Evolutionary conservation across 1,139 yeast species (phyloP).

Genomic region (Magnusiomyces magnusii): DNA sequence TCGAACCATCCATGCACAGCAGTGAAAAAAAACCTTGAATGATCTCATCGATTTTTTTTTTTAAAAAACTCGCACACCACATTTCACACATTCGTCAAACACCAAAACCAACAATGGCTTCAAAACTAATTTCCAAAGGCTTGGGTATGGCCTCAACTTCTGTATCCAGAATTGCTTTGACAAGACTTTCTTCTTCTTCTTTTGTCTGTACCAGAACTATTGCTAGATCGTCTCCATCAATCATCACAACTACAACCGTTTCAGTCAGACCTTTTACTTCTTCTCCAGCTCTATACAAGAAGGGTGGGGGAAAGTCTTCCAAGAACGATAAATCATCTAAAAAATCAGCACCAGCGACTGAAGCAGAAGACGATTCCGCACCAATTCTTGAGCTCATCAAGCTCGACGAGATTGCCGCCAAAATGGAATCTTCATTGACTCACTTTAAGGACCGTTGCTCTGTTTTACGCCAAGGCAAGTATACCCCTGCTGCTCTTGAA

Average conservation of each 20-base stretch:
- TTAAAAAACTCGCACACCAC: not conserved
- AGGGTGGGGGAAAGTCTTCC: not conserved
- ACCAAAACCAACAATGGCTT: not conserved
- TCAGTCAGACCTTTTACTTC: not conserved
- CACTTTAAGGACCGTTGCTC: constrained; percentile 49
- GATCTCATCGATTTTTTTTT: not conserved
- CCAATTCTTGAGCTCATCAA: constrained; percentile 15
- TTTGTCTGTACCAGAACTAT: not conserved
- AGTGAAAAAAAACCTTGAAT: not conserved
- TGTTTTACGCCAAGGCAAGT: constrained; percentile 59
- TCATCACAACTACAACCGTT: not conserved
- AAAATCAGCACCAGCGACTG: not conserved
- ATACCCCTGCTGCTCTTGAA: constrained; percentile 62
- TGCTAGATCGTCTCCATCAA: not conserved
- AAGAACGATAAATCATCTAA: not conserved
- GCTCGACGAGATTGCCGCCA: constrained; percentile 35
- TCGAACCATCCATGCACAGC: not conserved
- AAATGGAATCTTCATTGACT: constrained; percentile 45
- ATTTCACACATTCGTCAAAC: not conserved
- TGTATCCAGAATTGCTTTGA: not conserved
- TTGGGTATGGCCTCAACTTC: not conserved
- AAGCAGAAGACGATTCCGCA: constrained; percentile 2
- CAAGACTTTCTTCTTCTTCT: not conserved
- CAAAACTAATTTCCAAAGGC: not conserved
- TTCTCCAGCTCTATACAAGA: not conserved